Conservation (phyloP, 1,284 basidiomycete genomes). For the Agaricales sp. region DNA sequence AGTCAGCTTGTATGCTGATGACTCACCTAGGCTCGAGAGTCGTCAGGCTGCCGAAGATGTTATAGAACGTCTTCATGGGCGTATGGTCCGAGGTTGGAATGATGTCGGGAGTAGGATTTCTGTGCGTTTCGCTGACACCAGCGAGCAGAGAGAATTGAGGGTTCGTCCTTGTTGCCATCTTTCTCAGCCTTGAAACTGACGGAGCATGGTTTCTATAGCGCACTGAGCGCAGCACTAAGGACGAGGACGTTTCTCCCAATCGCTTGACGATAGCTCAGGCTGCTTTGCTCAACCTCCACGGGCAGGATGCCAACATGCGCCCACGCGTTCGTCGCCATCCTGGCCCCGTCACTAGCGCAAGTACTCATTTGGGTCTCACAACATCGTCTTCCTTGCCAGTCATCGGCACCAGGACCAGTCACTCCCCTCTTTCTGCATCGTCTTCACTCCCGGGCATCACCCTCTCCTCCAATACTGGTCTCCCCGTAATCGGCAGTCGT, state of each 20-base stretch:
- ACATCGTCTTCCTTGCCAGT: not conserved
- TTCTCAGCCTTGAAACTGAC: too few relatives aligned
- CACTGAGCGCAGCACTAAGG: constrained; percentile 30
- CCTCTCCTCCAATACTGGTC: not conserved
- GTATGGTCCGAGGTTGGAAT: constrained; percentile 67
- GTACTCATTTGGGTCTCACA: not conserved
- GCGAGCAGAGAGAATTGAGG: constrained; percentile 37
- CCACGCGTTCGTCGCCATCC: constrained; percentile 6
- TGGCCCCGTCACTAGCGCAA: constrained; percentile 5
- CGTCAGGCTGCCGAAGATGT: constrained; percentile 60
- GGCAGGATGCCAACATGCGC: constrained; percentile 32
- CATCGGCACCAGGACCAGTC: not conserved
- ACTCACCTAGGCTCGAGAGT: constrained; percentile 44
- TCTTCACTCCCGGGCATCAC: not conserved
- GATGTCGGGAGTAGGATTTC: constrained; percentile 62
- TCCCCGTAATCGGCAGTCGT: not conserved
- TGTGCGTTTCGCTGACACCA: constrained; percentile 62
- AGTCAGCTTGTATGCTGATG: constrained; percentile 1
- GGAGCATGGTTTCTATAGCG: constrained; percentile 13
- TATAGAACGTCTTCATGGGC: constrained; percentile 61
- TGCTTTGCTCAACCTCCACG: constrained; percentile 60
- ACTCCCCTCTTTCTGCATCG: not conserved
- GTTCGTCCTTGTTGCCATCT: constrained; percentile 17
- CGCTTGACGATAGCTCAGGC: constrained; percentile 69
- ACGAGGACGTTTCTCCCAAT: constrained; percentile 48